Conservation (phyloP, 2,329 filamentous ascomycete species). For the Cladophialophora yegresii region DNA sequence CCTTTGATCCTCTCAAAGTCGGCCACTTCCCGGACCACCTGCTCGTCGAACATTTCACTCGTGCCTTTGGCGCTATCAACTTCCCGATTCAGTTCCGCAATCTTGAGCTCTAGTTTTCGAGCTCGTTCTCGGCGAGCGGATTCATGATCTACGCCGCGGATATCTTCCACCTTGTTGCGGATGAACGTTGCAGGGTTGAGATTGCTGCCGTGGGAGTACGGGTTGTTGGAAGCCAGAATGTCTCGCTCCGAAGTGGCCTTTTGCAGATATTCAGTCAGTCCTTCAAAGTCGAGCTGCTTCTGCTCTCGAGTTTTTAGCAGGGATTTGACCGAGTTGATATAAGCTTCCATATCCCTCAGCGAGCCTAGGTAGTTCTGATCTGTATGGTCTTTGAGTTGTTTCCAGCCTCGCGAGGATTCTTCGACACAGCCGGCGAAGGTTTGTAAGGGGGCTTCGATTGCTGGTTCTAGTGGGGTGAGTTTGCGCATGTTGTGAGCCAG, state of each 20-base stretch:
- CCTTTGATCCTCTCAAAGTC: slow-evolving; percentile 98
- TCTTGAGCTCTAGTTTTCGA: slow-evolving; percentile 86
- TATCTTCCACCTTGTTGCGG: slow-evolving; percentile 92
- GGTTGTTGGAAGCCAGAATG: slow-evolving; percentile 67
- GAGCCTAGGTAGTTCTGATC: slow-evolving; percentile 95
- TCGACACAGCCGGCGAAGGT: slow-evolving; percentile 85
- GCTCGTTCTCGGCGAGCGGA: slow-evolving; percentile 82
- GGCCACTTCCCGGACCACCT: slow-evolving; percentile 86
- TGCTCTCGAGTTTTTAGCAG: slow-evolving; percentile 92
- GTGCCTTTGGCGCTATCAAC: slow-evolving; percentile 85
- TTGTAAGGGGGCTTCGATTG: slow-evolving; percentile 77
- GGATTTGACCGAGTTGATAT: slow-evolving; percentile 80
- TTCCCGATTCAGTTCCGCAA: slow-evolving; percentile 85
- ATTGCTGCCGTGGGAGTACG: slow-evolving; percentile 57
- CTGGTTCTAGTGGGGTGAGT: slow-evolving; percentile 83
- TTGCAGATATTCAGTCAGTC: slow-evolving; percentile 90
- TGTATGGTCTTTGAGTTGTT: slow-evolving; percentile 81
- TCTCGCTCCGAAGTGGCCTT: slow-evolving; percentile 88
- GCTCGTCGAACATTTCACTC: slow-evolving; percentile 91
- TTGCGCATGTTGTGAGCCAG: slow-evolving; percentile 94
- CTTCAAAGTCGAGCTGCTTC: slow-evolving; percentile 97
- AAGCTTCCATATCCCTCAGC: slow-evolving; percentile 92
- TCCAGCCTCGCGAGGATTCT: slow-evolving; percentile 76
- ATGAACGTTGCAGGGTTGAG: slow-evolving; percentile 80
- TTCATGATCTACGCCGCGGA: slow-evolving; percentile 94